A percentile compares a stretch with the other conserved stretches of the same genome.
These are phyloP conservation scores for Mycena vulgaris DNA, from an alignment of 768 basidiomycete species.

Conservation along the genomic window DNA sequence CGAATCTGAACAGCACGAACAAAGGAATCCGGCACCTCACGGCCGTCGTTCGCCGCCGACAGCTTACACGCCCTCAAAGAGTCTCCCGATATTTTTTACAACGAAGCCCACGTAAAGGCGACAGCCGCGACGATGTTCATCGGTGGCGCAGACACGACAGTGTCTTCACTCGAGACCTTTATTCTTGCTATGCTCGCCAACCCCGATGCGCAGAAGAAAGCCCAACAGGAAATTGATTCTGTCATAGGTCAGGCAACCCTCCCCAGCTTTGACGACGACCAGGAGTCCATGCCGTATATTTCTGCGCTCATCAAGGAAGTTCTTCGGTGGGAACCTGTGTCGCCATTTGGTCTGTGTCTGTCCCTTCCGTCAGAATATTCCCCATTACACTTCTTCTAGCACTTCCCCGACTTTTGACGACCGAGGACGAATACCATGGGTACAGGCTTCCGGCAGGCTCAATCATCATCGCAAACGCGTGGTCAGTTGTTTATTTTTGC, in stretches of 20 bases:
- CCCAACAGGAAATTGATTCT: slow-evolving; percentile 3
- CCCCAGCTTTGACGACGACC: neutral
- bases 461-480: slow-evolving; percentile 4
- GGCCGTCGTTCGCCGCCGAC: slow-evolving; percentile 2
- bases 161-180: slow-evolving; percentile 3
- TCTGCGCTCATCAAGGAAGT: slow-evolving; percentile 9
- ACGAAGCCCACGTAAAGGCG: neutral
- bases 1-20: no score
- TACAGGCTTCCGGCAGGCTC: slow-evolving; percentile 15
- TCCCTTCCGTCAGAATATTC: neutral
- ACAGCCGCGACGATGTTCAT: slow-evolving; percentile 11
- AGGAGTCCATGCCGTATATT: neutral
- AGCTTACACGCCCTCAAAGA: neutral
- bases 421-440: slow-evolving; percentile 5
- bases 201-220: neutral
- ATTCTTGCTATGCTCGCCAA: slow-evolving; percentile 8
- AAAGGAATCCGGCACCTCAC: slow-evolving; percentile 10
- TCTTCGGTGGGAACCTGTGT: slow-evolving; percentile 8
- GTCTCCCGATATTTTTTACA: neutral
- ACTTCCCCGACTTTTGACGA: slow-evolving; percentile 16
- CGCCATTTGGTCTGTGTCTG: neutral
- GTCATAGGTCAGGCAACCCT: neutral
- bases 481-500: neutral
- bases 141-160: slow-evolving; percentile 14
- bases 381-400: no score